Base-by-base conservation (phyloP, 1,284 basidiomycete species). In the Ustilago vetiveriae region DNA sequence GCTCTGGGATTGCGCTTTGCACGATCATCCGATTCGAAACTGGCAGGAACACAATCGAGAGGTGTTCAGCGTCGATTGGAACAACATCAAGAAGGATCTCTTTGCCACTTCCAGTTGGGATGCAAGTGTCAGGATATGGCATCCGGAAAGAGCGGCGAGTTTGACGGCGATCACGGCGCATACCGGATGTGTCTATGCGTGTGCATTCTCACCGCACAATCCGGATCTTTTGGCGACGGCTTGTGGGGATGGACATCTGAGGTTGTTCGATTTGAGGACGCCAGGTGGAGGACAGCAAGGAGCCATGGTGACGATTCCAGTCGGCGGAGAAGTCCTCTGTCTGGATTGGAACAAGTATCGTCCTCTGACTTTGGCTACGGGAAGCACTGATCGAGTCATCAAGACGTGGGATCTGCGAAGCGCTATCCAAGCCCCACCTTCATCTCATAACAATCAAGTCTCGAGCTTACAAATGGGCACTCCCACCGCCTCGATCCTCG, bases 11-110 rank as follows among this genome's bases (percentile, higher is more conserved):
- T 85, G 92, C 21, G 89, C 89, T 82, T 84, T 97, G 23, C 85
- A 94, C 90, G 90, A 93, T 76, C 87, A 90, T 62, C 95, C 95
- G 0, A 90, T 98, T 56, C 88, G 89, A 55, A 88, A 88, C 46
- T 98, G 94, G 94, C 89, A 92, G 71, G 95, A 98, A 83, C 95
- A 98, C 82, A 87, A 88, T 6, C 87, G 90, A 39, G 95, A 98
- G 80, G 92, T 94, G 6, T 94, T 92, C 84, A 90, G 90, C n/a
- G 88, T 97, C 11, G 92, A 98, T 82, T 98, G 95, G 95, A 94
- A 91, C 68, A 98, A 97, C 82, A 83, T 96, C 58, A 89, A 91
- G 74, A 98, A 98, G 82, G 90, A 92, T 62, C 86, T 88, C 1
- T 98, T 98, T 82, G 88, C 88, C 5, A 94, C 92, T 40, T 57